These are phyloP conservation scores for Colletotrichum melonis DNA, from an alignment of 2,329 filamentous ascomycete genomes.

Conservation along the genomic window DNA sequence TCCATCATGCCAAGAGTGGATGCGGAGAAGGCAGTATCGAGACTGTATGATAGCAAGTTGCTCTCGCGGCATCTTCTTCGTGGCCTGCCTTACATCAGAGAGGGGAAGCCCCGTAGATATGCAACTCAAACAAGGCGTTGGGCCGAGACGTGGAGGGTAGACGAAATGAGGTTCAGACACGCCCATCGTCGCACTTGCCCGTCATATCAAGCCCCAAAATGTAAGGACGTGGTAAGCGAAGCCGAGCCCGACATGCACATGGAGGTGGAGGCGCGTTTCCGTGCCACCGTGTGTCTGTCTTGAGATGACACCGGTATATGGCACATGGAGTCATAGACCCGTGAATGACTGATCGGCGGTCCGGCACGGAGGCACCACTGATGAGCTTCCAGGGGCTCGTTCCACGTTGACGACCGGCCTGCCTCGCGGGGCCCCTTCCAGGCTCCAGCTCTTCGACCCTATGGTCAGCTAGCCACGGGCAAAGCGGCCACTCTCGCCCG, in stretches of 20 bases:
- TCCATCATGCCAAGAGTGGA: neutral
- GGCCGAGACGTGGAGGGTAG: neutral
- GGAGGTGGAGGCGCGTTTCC: neutral
- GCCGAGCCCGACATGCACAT: neutral
- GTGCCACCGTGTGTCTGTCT: neutral
- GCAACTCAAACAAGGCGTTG: neutral
- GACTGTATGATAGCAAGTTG: neutral
- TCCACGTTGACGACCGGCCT: conserved; percentile 8
- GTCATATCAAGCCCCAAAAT: neutral
- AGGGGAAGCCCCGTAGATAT: neutral
- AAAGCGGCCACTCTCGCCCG: neutral
- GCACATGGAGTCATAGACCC: neutral
- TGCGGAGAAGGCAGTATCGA: neutral
- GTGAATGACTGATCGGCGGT: neutral
- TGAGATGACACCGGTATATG: neutral
- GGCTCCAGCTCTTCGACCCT: neutral
- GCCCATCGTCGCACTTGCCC: neutral
- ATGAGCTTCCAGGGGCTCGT: neutral
- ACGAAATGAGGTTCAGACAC: neutral
- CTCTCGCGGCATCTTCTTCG: neutral
- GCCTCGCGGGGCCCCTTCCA: neutral
- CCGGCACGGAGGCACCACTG: neutral
- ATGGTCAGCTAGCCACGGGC: neutral
- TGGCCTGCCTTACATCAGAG: neutral
- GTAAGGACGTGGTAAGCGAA: conserved; percentile 1